phyloP scores from a whole-genome alignment of 805 yeast species.

The Ogataea haglerorum region DNA sequence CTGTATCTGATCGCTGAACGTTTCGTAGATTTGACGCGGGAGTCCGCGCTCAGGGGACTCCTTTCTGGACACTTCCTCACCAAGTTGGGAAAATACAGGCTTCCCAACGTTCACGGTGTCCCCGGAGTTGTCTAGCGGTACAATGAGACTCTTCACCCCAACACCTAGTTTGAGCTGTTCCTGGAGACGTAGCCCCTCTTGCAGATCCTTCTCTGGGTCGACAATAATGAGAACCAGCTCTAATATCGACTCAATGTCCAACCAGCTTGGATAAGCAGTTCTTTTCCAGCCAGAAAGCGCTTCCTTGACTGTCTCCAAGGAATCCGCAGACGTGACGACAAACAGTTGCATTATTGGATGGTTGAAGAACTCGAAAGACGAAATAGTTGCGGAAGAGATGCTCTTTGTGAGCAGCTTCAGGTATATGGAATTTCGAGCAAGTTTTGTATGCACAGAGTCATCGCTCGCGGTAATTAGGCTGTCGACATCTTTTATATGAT shows the following conservation, averaged over 20 bases:
- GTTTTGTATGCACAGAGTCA: conserved; percentile 13
- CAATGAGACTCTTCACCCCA: conserved; percentile 22
- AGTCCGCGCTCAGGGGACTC: conserved; percentile 2
- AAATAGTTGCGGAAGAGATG: conserved; percentile 54
- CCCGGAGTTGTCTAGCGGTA: conserved; percentile 12
- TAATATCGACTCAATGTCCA: conserved; percentile 61
- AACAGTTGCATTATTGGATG: conserved; percentile 81
- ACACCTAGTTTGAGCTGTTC: conserved; percentile 27
- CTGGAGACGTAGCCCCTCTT: conserved; percentile 32
- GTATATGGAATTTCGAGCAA: conserved; percentile 48
- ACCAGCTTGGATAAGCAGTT: conserved; percentile 51
- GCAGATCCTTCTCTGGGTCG: conserved; percentile 45
- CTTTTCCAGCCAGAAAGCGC: conserved; percentile 52
- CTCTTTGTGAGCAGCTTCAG: conserved; percentile 55
- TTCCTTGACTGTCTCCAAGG: conserved; percentile 54
- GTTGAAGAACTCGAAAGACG: conserved; percentile 80
- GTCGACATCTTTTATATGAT: conserved; percentile 22
- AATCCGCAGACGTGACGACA: conserved; percentile 55
- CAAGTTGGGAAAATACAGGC: conserved; percentile 39
- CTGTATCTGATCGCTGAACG: conserved; percentile 38
- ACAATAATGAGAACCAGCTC: conserved; percentile 51
- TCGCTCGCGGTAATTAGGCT: conserved; percentile 7
- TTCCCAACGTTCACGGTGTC: conserved; percentile 19
- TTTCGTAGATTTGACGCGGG: conserved; percentile 19
- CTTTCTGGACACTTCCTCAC: conserved; percentile 40